Conservation (phyloP, 2,329 filamentous ascomycete species). For the Epichloe glyceriae region DNA sequence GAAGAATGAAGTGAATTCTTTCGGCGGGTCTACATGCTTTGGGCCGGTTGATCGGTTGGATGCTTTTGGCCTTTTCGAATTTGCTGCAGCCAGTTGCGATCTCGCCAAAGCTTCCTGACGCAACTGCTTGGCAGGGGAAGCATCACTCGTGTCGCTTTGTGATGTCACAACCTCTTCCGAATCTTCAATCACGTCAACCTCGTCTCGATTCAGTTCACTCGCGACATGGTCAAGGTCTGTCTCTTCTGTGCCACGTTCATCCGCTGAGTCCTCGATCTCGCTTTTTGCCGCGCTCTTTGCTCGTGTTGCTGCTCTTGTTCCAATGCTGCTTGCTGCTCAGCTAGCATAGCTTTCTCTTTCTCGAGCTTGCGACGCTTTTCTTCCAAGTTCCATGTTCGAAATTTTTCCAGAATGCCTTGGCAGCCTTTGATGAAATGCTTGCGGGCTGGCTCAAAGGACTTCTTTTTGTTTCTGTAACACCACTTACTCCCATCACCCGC, state of each 20-base stretch:
- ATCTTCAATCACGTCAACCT: slow-evolving; percentile 22
- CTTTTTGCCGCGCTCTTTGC: slow-evolving; percentile 11
- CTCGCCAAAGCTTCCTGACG: slow-evolving; percentile 55
- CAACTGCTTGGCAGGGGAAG: slow-evolving; percentile 51
- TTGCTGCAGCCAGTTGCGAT: slow-evolving; percentile 28
- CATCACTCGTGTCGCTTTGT: slow-evolving; percentile 43
- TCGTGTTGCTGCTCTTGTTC: slow-evolving; percentile 25
- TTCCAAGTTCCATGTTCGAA: slow-evolving; percentile 74
- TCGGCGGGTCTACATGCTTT: slow-evolving; percentile 27
- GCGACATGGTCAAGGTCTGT: slow-evolving; percentile 6
- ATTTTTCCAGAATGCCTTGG: slow-evolving; percentile 71
- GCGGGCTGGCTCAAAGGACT: slow-evolving; percentile 74
- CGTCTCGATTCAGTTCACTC: slow-evolving; percentile 7
- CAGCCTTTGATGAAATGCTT: slow-evolving; percentile 77
- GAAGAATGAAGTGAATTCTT: slow-evolving; percentile 80
- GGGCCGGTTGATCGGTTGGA: slow-evolving; percentile 14
- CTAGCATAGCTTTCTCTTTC: slow-evolving; percentile 43
- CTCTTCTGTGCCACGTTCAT: slow-evolving; percentile 22
- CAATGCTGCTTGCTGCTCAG: slow-evolving; percentile 10
- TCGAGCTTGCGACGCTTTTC: slow-evolving; percentile 73
- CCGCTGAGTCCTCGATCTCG: slow-evolving; percentile 16
- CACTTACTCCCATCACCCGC: slow-evolving; percentile 78
- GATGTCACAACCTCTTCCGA: slow-evolving; percentile 18
- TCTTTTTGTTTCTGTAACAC: slow-evolving; percentile 76
- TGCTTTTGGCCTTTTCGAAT: slow-evolving; percentile 19